Base-by-base conservation (phyloP, 1,284 basidiomycete genomes). In the Microstroma glucosiphilum region DNA sequence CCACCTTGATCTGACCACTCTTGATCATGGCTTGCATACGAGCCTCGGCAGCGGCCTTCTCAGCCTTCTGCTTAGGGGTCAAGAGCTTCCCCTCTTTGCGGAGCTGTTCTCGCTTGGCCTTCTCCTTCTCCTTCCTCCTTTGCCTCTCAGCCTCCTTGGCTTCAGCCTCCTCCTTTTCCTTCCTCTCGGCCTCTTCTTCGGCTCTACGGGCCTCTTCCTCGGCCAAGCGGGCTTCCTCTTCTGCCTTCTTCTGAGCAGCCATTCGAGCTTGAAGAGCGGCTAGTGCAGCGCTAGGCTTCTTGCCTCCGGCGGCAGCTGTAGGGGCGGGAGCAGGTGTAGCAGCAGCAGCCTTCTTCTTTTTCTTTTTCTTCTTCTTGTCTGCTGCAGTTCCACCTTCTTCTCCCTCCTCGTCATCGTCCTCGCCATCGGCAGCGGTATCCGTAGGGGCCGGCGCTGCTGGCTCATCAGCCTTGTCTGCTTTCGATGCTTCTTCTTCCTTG, bases 21-120 rank as follows among this genome's bases (percentile, higher is more conserved):
- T 88, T 87, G 58, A 98, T 84, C 62, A 98, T 85, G 2, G 94
- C 94, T 80, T 94, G 87, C 80, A 89, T 90, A 61, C 93, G 87
- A 42, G 91, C 86, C 80, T 97, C 93, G 8, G 92, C 93, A 64
- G 88, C 89, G 17, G 89, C 89, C 71, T 86, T 88, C 79, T 97
- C 93, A 74, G 91, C 90, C 82, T 93, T 96, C 80, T 98, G 93
- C 81, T 96, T 96, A 43, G 77, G 76, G 1, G 77, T 79, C 40
- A 79, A 66, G 17, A 77, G 70, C 68, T 78, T 77, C 62, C 77
- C 77, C 65, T 79, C 77, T 63, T 73, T 75, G 60, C 70, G 70
- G 61, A 78, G 70, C 66, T 78, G 77, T 63, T 79, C 77, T 56
- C 66, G 68, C 63, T 77, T 78, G 40, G 67, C 68, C 62, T 68